Evolutionary conservation across 371 early-diverging fungal species (phyloP).

Genomic region (Mucor saturninus): DNA sequence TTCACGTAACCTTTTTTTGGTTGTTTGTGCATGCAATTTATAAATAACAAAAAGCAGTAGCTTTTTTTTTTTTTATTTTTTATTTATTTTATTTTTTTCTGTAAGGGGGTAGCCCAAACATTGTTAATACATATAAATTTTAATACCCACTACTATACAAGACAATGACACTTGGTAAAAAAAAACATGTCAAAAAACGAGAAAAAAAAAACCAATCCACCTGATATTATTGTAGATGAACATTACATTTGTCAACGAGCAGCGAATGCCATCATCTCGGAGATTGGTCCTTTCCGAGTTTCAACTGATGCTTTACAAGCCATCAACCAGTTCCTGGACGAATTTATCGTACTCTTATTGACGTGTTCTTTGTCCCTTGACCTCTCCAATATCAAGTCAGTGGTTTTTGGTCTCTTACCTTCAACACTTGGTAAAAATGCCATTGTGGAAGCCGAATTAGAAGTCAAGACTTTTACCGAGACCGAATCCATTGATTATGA

Average conservation of each 20-base stretch:
- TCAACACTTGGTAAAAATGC: constrained; percentile 69
- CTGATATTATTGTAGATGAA: constrained; percentile 37
- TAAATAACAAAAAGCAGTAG: too few species aligned
- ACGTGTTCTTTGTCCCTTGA: constrained; percentile 61
- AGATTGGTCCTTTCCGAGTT: constrained; percentile 65
- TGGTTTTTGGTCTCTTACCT: constrained; percentile 57
- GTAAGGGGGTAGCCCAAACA: too few species aligned
- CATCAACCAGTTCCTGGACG: constrained; percentile 68
- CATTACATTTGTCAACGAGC: constrained; percentile 70
- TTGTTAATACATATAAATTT: too few species aligned
- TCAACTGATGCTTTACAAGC: constrained; percentile 66
- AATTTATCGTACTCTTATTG: constrained; percentile 59
- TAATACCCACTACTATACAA: too few species aligned
- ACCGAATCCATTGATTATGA: constrained; percentile 58
- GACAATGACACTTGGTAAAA: too few species aligned
- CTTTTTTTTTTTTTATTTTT: too few species aligned
- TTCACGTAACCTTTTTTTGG: too few species aligned
- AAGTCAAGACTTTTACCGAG: constrained; percentile 68
- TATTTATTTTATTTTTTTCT: too few species aligned
- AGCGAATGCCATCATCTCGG: constrained; percentile 72
- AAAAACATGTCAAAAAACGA: too few species aligned
- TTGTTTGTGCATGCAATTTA: too few species aligned
- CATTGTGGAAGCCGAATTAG: constrained; percentile 71
- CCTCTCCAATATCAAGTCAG: constrained; percentile 58
- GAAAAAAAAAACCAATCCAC: not conserved